Conservation (phyloP, 1,284 basidiomycete species). For the Cutaneotrichosporon sp. region DNA sequence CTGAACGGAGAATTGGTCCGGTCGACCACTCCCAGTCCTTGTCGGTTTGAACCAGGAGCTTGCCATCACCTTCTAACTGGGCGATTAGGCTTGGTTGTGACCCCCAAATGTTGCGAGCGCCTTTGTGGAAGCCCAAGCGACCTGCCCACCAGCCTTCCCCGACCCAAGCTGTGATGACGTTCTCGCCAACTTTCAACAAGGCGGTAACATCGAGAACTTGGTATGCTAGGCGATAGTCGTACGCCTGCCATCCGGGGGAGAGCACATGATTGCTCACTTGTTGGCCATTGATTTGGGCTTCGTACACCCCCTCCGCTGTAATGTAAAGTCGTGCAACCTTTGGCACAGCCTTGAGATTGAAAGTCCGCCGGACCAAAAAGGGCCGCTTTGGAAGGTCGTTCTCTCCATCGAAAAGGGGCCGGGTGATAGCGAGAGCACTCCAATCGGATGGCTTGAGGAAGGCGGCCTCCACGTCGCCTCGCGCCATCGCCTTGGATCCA, state of each 20-base stretch:
- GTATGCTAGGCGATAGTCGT: constrained; percentile 34
- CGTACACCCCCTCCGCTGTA: constrained; percentile 42
- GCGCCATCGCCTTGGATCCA: constrained; percentile 11
- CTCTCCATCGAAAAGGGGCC: constrained; percentile 4
- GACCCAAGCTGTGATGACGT: constrained; percentile 25
- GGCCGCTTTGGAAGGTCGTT: constrained; percentile 27
- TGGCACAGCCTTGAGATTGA: constrained; percentile 8
- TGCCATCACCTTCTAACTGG: constrained; percentile 31
- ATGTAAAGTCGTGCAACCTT: constrained; percentile 29
- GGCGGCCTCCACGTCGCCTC: constrained; percentile 25
- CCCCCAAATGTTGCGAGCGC: constrained; percentile 29
- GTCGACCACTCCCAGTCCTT: constrained; percentile 22
- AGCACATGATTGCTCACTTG: constrained; percentile 36
- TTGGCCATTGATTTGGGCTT: constrained; percentile 32
- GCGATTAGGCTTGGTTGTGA: constrained; percentile 22
- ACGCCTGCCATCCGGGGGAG: constrained; percentile 41
- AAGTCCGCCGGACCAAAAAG: constrained; percentile 19
- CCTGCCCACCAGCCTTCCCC: constrained; percentile 40
- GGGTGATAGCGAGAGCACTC: constrained; percentile 22
- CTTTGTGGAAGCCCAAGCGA: constrained; percentile 22
- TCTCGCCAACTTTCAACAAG: constrained; percentile 23
- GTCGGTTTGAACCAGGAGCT: constrained; percentile 17
- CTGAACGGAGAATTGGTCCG: constrained; percentile 21
- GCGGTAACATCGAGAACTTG: constrained; percentile 33
- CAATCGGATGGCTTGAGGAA: constrained; percentile 25